These are phyloP conservation scores for Wickerhamomyces rabaulensis DNA, from an alignment of 805 yeast species.

Conservation along the genomic window DNA sequence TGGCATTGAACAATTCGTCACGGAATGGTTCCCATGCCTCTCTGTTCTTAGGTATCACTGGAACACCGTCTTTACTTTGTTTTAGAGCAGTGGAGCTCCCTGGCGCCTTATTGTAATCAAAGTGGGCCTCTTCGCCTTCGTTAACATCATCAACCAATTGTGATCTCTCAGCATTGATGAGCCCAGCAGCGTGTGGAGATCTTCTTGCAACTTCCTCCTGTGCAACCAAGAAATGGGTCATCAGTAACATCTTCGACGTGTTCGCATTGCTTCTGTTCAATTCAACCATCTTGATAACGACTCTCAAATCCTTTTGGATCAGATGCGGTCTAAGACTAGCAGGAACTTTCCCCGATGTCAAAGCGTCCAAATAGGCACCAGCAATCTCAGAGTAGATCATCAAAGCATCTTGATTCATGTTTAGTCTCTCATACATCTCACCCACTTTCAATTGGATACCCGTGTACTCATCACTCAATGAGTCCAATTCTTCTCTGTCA, in stretches of 20 bases:
- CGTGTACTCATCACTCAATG: conserved; percentile 73
- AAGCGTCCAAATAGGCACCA: conserved; percentile 49
- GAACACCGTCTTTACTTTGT: conserved; percentile 2
- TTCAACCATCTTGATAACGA: conserved; percentile 64
- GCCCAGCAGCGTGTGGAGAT: conserved; percentile 28
- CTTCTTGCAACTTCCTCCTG: conserved; percentile 54
- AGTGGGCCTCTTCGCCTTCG: not conserved
- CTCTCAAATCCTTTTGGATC: conserved; percentile 65
- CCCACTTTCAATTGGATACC: conserved; percentile 85
- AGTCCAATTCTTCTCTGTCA: conserved; percentile 47
- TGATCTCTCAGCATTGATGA: conserved; percentile 26
- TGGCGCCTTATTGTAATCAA: not conserved
- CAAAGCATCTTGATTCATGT: conserved; percentile 57
- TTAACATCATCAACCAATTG: not conserved
- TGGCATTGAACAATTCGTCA: conserved; percentile 71
- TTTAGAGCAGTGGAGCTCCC: not conserved
- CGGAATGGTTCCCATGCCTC: conserved; percentile 68
- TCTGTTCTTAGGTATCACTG: conserved; percentile 26
- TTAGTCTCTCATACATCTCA: conserved; percentile 76
- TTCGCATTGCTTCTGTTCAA: conserved; percentile 41
- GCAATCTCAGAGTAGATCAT: conserved; percentile 64
- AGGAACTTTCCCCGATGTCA: conserved; percentile 33
- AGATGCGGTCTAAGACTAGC: conserved; percentile 43
- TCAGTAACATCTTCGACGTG: conserved; percentile 49
- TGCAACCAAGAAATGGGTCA: conserved; percentile 61